Conservation (phyloP, 805 yeast genomes). For the Isabelozyma pseudorhagii region DNA sequence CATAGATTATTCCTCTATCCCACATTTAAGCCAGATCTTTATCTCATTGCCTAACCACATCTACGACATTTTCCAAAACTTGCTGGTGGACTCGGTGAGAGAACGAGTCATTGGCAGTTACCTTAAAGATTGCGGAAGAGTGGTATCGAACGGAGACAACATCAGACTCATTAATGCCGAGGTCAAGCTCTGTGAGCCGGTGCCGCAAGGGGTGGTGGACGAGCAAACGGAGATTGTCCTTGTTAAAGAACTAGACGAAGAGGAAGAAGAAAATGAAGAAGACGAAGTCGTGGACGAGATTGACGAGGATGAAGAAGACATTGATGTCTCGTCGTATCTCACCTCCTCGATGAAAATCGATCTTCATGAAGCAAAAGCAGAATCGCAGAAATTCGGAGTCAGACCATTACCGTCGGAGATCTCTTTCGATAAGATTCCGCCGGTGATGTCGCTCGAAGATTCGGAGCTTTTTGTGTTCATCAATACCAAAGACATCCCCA, state of each 20-base stretch:
- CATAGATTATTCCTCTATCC: conserved; percentile 29
- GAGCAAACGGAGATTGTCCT: conserved; percentile 51
- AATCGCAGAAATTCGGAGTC: conserved; percentile 14
- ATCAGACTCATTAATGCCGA: conserved; percentile 45
- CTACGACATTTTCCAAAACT: conserved; percentile 27
- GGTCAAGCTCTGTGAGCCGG: conserved; percentile 67
- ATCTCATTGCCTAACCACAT: conserved; percentile 45
- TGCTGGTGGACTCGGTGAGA: conserved; percentile 30
- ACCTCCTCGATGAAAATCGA: conserved; percentile 23
- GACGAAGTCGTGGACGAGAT: conserved; percentile 7
- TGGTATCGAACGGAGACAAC: conserved; percentile 40
- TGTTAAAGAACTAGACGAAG: conserved; percentile 27
- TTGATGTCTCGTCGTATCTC: conserved; percentile 33
- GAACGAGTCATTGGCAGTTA: conserved; percentile 26
- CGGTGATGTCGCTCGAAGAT: conserved; percentile 29
- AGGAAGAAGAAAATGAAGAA: conserved; percentile 1
- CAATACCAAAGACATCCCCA: conserved; percentile 47
- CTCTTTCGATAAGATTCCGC: conserved; percentile 18
- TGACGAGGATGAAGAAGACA: conserved; percentile 8
- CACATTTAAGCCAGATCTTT: conserved; percentile 42
- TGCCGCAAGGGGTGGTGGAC: conserved; percentile 59
- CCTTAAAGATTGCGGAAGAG: conserved; percentile 16
- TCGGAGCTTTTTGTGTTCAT: conserved; percentile 38
- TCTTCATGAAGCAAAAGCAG: background rate
- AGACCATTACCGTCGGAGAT: conserved; percentile 28